Evolutionary conservation across 1,284 basidiomycete genomes (phyloP).

Genomic region (Golubevia pallescens): DNA sequence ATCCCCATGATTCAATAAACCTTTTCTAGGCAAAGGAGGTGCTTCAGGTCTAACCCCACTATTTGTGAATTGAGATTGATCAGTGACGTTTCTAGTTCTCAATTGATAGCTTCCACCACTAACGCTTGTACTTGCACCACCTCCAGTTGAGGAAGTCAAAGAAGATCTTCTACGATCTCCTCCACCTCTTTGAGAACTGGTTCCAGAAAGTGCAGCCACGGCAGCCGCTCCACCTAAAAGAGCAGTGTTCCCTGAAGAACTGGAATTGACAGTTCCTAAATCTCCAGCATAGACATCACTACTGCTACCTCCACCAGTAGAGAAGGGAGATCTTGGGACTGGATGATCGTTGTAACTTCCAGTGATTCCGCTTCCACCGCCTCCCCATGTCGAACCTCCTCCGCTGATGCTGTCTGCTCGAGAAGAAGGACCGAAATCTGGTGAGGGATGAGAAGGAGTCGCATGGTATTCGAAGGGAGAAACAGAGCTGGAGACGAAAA

Average conservation of each 20-base stretch:
- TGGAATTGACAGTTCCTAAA: too few species aligned
- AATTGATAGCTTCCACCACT: background rate
- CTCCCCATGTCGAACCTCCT: slow-evolving; percentile 26
- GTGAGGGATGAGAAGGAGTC: background rate
- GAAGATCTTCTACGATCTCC: too few species aligned
- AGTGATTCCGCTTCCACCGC: background rate
- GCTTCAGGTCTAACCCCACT: slow-evolving; percentile 4
- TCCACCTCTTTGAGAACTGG: too few species aligned
- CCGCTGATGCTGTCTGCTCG: background rate
- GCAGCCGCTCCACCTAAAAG: too few species aligned
- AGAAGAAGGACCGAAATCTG: background rate
- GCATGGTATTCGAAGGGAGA: slow-evolving; percentile 35
- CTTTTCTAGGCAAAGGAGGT: slow-evolving; percentile 7
- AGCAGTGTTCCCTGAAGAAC: too few species aligned
- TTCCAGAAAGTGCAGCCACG: too few species aligned
- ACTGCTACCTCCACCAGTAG: background rate
- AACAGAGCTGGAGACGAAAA: slow-evolving; percentile 7
- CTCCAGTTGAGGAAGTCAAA: too few species aligned
- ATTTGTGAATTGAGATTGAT: too few species aligned
- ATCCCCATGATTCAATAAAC: slow-evolving; percentile 2
- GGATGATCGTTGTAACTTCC: background rate
- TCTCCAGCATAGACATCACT: background rate
- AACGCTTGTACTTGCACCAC: too few species aligned
- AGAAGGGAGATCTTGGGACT: background rate
- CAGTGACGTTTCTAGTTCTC: background rate